Conservation (phyloP, 2,329 filamentous ascomycete species). For the Trichoderma sp. region DNA sequence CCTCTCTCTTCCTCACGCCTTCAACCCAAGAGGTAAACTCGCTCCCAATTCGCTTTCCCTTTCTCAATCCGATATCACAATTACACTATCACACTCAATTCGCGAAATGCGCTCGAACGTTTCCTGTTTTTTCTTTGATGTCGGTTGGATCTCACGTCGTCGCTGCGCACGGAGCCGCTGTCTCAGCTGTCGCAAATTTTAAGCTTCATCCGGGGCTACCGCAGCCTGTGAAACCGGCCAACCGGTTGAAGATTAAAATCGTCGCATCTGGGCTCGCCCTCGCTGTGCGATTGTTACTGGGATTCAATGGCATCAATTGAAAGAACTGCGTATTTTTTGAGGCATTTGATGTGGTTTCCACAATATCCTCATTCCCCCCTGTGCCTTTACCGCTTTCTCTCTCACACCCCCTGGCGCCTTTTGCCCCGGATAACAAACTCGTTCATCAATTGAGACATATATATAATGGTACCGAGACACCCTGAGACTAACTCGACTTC, state of each 20-base stretch:
- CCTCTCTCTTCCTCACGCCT: slow-evolving; percentile 9
- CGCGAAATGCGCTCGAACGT: background rate
- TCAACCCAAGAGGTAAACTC: slow-evolving; percentile 17
- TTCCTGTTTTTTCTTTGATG: background rate
- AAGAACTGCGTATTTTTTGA: background rate
- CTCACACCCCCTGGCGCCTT: background rate
- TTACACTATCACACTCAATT: background rate
- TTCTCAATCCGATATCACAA: background rate
- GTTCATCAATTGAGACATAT: slow-evolving; percentile 3
- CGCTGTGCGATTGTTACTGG: background rate
- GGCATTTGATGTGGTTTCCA: slow-evolving; percentile 14
- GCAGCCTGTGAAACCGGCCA: background rate
- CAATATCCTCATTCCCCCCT: background rate
- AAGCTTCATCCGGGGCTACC: background rate
- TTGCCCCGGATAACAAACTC: background rate
- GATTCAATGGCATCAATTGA: slow-evolving; percentile 4
- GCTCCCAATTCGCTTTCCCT: slow-evolving; percentile 7
- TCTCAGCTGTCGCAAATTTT: slow-evolving; percentile 5
- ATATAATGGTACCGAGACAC: slow-evolving; percentile 17
- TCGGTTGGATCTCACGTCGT: background rate
- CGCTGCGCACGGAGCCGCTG: background rate
- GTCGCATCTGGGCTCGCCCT: background rate
- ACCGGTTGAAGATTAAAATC: background rate
- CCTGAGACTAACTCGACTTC: background rate
- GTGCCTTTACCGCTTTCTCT: slow-evolving; percentile 2